Evolutionary conservation across 2,329 filamentous ascomycete genomes (phyloP).

Genomic region (Aspergillus candidus): DNA sequence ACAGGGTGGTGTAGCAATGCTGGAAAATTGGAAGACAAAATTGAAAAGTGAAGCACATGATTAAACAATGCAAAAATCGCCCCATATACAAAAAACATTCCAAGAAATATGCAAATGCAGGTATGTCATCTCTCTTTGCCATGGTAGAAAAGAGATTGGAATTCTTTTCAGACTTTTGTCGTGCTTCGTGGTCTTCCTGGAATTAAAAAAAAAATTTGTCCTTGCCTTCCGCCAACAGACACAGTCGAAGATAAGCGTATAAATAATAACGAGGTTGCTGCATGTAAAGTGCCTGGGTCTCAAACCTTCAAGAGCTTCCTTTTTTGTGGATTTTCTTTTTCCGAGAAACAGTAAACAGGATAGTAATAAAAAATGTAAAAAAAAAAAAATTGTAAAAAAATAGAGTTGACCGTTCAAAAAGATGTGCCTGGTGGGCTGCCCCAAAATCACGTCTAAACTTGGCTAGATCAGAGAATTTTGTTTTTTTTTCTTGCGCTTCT

Average conservation of each 20-base stretch:
- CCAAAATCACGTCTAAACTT: constrained; percentile 39
- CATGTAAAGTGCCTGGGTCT: constrained; percentile 22
- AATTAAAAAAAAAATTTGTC: constrained; percentile 19
- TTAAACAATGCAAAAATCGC: constrained; percentile 27
- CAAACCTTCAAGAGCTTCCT: constrained; percentile 20
- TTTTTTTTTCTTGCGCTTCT: constrained; percentile 33
- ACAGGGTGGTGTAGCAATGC: constrained; percentile 6
- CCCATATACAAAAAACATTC: constrained; percentile 30
- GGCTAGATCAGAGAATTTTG: constrained; percentile 33
- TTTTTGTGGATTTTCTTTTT: constrained; percentile 26
- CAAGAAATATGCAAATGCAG: constrained; percentile 34
- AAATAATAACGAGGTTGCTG: constrained; percentile 16
- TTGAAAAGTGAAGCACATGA: constrained; percentile 16
- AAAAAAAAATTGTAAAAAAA: constrained; percentile 16
- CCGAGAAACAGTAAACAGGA: constrained; percentile 21
- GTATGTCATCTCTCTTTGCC: constrained; percentile 32
- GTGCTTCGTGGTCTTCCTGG: constrained; percentile 33
- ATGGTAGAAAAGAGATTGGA: constrained; percentile 20
- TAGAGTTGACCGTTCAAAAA: constrained; percentile 25
- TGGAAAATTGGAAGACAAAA: constrained; percentile 12
- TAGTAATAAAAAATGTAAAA: constrained; percentile 8
- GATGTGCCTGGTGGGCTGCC: constrained; percentile 33
- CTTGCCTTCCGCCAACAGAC: constrained; percentile 19
- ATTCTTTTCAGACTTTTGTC: constrained; percentile 23
- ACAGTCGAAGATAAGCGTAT: constrained; percentile 11